These are phyloP conservation scores for Ophiostoma populinum DNA, from an alignment of 2,329 filamentous ascomycete genomes.

Conservation along the genomic window DNA sequence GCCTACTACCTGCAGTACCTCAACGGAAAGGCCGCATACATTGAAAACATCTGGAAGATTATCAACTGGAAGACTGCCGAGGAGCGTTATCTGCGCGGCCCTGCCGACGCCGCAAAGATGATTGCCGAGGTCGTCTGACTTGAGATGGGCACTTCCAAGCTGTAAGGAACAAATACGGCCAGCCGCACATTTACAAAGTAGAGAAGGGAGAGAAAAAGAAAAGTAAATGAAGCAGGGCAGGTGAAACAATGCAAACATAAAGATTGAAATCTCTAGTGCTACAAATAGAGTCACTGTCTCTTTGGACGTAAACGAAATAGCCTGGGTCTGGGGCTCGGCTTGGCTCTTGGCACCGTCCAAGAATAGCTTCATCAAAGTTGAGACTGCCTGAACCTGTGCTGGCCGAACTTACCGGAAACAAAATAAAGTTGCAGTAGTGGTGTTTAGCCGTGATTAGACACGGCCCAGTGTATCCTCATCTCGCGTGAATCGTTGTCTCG, in stretches of 20 bases:
- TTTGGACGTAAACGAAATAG: background rate
- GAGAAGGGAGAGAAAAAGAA: background rate
- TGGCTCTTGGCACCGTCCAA: background rate
- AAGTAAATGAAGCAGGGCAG: background rate
- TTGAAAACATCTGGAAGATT: slow-evolving; percentile 61
- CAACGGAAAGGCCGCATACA: slow-evolving; percentile 58
- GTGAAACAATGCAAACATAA: background rate
- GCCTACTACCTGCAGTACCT: slow-evolving; percentile 68
- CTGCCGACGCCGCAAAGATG: slow-evolving; percentile 28
- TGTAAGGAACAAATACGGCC: background rate
- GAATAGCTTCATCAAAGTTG: no score
- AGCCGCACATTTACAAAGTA: background rate
- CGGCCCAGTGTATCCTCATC: no score
- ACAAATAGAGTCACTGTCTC: slow-evolving; percentile 2
- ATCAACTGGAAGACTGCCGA: slow-evolving; percentile 63
- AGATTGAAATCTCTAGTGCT: background rate
- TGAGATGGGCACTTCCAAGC: background rate
- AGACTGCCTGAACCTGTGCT: no score
- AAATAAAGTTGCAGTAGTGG: background rate
- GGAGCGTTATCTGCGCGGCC: slow-evolving; percentile 35
- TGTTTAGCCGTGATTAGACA: no score
- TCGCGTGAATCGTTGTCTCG: background rate
- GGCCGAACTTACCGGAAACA: no score
- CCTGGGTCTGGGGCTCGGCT: background rate
- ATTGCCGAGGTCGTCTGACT: slow-evolving; percentile 25